Evolutionary conservation across 2,329 filamentous ascomycete genomes (phyloP).

Genomic region (Fusarium sterilihyphosum): DNA sequence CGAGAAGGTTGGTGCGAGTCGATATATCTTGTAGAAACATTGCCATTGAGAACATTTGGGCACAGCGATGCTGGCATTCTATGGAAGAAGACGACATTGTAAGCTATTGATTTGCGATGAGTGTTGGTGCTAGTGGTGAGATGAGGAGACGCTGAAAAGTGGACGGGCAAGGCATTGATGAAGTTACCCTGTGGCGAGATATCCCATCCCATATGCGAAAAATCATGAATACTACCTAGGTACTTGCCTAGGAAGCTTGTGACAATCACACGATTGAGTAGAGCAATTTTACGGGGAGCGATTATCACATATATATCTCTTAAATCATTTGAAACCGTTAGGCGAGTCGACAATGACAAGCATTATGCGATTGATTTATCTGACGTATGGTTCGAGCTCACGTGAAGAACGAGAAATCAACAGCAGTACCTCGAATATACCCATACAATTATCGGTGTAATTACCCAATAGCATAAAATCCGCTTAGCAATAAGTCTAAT

Average conservation of each 20-base stretch:
- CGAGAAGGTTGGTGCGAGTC: constrained; percentile 41
- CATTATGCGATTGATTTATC: no score
- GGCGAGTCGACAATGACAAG: background rate
- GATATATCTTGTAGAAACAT: constrained; percentile 50
- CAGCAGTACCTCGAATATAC: no score
- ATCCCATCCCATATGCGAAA: constrained; percentile 45
- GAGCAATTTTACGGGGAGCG: background rate
- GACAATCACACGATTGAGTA: background rate
- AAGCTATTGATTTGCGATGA: background rate
- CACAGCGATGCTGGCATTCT: constrained; percentile 47
- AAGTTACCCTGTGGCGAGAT: constrained; percentile 17
- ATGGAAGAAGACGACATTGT: constrained; percentile 32
- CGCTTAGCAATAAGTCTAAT: background rate
- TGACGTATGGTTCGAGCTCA: background rate
- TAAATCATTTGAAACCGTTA: background rate
- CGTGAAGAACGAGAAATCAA: rapidly evolving
- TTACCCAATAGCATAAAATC: background rate
- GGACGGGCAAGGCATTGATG: constrained; percentile 1
- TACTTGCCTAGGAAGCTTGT: background rate
- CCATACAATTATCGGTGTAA: background rate
- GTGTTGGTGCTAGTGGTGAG: constrained; percentile 27
- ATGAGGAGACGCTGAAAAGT: constrained; percentile 19
- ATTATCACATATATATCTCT: background rate
- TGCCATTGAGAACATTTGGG: constrained; percentile 50
- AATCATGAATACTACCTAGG: constrained; percentile 30